A percentile compares a stretch with the other conserved stretches of the same genome.
These are phyloP conservation scores for Aphanoascus verrucosus DNA, from an alignment of 2,329 filamentous ascomycete species.

Conservation along the genomic window DNA sequence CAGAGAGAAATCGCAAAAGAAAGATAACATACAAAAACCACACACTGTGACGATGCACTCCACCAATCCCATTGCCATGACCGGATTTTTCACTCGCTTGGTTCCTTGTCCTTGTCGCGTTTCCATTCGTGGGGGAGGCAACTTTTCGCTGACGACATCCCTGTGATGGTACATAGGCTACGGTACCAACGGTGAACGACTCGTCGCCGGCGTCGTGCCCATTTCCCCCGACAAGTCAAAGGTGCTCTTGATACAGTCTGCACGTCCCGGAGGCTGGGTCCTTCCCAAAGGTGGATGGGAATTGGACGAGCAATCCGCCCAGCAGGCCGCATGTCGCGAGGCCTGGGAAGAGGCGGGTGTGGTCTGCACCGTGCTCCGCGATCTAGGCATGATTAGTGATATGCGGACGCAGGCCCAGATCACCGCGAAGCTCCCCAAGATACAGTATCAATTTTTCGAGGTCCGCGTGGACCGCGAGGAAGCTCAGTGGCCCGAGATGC, in stretches of 20 bases:
- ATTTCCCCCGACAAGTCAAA: constrained; percentile 74
- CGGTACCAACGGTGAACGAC: constrained; percentile 78
- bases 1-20: background rate
- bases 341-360: constrained; percentile 98
- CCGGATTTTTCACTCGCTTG: background rate
- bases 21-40: background rate
- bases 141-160: background rate
- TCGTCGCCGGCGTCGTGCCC: constrained; percentile 90
- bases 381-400: constrained; percentile 79
- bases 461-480: constrained; percentile 80
- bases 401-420: constrained; percentile 50
- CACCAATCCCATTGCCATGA: background rate
- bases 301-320: constrained; percentile 74
- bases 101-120: background rate
- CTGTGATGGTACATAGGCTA: constrained; percentile 54
- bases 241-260: constrained; percentile 89
- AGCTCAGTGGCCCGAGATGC: constrained; percentile 80
- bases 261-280: constrained; percentile 84
- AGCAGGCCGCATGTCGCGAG: constrained; percentile 76
- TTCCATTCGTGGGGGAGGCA: background rate
- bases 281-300: constrained; percentile 98
- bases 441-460: constrained; percentile 54
- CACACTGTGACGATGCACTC: background rate
- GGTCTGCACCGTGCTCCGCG: constrained; percentile 68
- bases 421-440: constrained; percentile 55